Evolutionary conservation across 495 filamentous ascomycete genomes (phyloP).

Genomic region (Aspergillus biplanus): DNA sequence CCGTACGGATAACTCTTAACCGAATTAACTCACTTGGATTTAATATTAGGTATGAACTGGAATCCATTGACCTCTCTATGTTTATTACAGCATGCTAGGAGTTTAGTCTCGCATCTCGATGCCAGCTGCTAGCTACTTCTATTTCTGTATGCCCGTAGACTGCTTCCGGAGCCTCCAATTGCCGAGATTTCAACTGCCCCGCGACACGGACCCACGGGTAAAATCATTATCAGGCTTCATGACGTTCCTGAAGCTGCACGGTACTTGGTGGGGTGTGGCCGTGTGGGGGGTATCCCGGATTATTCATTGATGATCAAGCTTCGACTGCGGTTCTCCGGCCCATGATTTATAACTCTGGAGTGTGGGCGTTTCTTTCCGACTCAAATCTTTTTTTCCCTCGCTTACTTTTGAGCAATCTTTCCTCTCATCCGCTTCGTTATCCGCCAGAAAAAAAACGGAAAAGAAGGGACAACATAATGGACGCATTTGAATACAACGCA

Average conservation of each 20-base stretch:
- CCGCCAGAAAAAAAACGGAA: no score
- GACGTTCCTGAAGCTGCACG: conserved; percentile 17
- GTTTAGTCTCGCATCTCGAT: no score
- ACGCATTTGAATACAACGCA: conserved; percentile 64
- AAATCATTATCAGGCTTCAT: conserved; percentile 22
- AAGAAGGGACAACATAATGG: conserved; percentile 43
- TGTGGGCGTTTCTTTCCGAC: not conserved
- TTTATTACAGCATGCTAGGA: no score
- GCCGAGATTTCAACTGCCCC: conserved; percentile 28
- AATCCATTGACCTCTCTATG: no score
- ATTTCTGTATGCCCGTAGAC: conserved; percentile 13
- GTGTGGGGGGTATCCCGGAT: conserved; percentile 30
- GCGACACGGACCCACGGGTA: conserved; percentile 36
- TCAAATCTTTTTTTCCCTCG: not conserved
- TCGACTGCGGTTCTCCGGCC: conserved; percentile 1
- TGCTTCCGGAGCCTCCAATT: conserved; percentile 24
- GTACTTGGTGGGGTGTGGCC: conserved; percentile 31
- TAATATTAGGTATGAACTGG: no score
- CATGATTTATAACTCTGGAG: not conserved
- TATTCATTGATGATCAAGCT: conserved; percentile 35
- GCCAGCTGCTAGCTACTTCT: no score
- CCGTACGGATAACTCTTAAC: no score
- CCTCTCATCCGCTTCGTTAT: no score
- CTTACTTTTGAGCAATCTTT: not conserved
- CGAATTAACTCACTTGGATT: no score